A percentile compares a stretch with the other conserved stretches of the same genome.
Evolutionary conservation across 179 eudicot genomes (phyloP).

Genomic region (Vitellaria paradoxa): DNA sequence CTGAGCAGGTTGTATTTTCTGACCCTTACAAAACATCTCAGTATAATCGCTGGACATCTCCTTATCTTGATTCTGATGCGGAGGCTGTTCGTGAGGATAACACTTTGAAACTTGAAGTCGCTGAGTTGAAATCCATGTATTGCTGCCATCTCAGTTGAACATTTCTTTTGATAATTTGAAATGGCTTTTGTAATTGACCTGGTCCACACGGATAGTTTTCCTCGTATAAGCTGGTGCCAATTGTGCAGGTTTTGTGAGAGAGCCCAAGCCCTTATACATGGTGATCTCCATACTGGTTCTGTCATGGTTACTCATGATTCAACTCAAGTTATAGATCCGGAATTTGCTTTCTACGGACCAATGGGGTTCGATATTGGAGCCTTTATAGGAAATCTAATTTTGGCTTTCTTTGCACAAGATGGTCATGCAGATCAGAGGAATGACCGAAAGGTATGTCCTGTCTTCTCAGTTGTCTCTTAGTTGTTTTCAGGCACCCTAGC

Average conservation of each 20-base stretch:
- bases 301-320: constrained; percentile 84
- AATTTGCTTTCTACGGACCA: constrained; percentile 91
- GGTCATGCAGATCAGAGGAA: constrained; percentile 67
- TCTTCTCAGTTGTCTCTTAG: neutral
- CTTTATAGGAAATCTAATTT: constrained; percentile 70
- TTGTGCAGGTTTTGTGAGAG: constrained; percentile 85
- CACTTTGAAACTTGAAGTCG: constrained; percentile 74
- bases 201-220: too few species aligned
- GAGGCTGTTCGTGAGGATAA: constrained; percentile 83
- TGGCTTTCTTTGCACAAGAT: constrained; percentile 91
- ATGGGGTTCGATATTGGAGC: constrained; percentile 98
- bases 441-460: constrained; percentile 61
- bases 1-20: constrained; percentile 88
- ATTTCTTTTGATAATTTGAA: neutral
- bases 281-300: constrained; percentile 96
- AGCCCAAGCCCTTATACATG: constrained; percentile 91
- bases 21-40: constrained; percentile 81
- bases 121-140: constrained; percentile 80
- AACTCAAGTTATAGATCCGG: constrained; percentile 96
- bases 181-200: neutral
- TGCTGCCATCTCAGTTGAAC: neutral
- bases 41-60: constrained; percentile 82
- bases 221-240: neutral
- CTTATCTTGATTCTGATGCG: constrained; percentile 83
- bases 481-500: neutral